Percentiles rank a stretch among this genome's conserved stretches.
phyloP scores from a whole-genome alignment of 306 rosid genomes.

The Neltuma alba region DNA sequence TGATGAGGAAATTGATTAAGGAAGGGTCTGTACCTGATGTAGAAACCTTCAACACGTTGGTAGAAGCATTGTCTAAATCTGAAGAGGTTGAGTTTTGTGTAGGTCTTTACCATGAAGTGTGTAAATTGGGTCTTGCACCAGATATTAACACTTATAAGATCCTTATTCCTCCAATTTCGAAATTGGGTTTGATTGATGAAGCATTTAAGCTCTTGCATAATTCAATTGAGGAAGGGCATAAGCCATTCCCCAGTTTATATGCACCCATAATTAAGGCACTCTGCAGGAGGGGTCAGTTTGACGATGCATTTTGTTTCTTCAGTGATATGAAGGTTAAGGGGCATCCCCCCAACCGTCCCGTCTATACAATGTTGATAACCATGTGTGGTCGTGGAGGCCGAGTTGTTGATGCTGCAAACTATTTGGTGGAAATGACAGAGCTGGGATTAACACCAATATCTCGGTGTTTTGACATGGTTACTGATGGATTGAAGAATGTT shows the following conservation, averaged over 20 bases:
- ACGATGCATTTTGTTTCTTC: conserved; percentile 88
- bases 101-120: conserved; percentile 57
- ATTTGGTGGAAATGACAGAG: conserved; percentile 83
- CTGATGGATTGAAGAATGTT: conserved; percentile 86
- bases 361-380: conserved; percentile 86
- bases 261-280: conserved; percentile 79
- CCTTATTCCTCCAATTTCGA: conserved; percentile 67
- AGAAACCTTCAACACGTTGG: conserved; percentile 65
- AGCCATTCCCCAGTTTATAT: conserved; percentile 80
- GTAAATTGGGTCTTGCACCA: conserved; percentile 65
- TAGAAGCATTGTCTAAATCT: conserved; percentile 53
- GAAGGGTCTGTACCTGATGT: conserved; percentile 69
- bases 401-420: conserved; percentile 80
- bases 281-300: conserved; percentile 81
- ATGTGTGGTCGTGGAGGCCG: conserved; percentile 90
- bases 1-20: conserved; percentile 76
- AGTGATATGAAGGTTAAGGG: conserved; percentile 89
- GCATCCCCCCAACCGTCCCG: conserved; percentile 91
- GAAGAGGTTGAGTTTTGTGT: conserved; percentile 75
- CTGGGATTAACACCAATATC: conserved; percentile 77
- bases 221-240: conserved; percentile 67
- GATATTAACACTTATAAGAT: conserved; percentile 81
- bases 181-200: conserved; percentile 65
- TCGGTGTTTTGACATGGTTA: conserved; percentile 80
- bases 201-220: conserved; percentile 70